Evolutionary conservation across 371 early-diverging fungal species (phyloP).

Genomic region (Actinomortierella wolfii): DNA sequence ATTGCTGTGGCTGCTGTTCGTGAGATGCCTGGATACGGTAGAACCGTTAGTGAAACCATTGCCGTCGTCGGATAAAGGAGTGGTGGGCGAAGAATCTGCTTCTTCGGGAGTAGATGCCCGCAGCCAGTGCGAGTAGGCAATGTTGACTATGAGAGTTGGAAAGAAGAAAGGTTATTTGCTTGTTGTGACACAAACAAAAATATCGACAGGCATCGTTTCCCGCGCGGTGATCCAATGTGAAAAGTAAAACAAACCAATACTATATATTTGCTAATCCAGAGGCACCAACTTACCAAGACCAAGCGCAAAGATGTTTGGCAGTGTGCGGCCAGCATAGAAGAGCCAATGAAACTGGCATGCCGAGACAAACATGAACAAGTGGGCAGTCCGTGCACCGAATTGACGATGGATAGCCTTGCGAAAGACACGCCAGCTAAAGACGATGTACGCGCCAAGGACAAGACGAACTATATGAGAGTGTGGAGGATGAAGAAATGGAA

Average conservation of each 20-base stretch:
- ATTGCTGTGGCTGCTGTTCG: too few relatives aligned
- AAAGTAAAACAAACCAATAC: not conserved
- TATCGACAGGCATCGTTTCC: too few relatives aligned
- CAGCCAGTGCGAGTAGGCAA: conserved; percentile 43
- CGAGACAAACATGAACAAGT: conserved; percentile 63
- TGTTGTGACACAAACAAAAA: not conserved
- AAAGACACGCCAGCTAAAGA: conserved; percentile 49
- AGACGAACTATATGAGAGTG: conserved; percentile 52
- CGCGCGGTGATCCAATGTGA: too few relatives aligned
- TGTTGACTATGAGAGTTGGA: conserved; percentile 26
- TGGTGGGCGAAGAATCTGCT: too few relatives aligned
- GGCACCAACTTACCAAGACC: conserved; percentile 52
- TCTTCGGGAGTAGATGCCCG: conserved; percentile 18
- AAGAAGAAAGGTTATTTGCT: too few relatives aligned
- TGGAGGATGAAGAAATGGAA: conserved; percentile 11
- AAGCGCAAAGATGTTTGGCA: conserved; percentile 88
- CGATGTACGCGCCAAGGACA: conserved; percentile 58
- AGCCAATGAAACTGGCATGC: conserved; percentile 84
- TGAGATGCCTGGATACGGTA: too few relatives aligned
- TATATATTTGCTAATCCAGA: not conserved
- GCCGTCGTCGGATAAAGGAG: too few relatives aligned
- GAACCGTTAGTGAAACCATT: too few relatives aligned
- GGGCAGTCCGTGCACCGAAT: conserved; percentile 63
- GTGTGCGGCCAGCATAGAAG: conserved; percentile 87
- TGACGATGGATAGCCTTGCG: conserved; percentile 49